Conservation (phyloP, 106 monocot genomes). For the Dendrobium nobile region DNA sequence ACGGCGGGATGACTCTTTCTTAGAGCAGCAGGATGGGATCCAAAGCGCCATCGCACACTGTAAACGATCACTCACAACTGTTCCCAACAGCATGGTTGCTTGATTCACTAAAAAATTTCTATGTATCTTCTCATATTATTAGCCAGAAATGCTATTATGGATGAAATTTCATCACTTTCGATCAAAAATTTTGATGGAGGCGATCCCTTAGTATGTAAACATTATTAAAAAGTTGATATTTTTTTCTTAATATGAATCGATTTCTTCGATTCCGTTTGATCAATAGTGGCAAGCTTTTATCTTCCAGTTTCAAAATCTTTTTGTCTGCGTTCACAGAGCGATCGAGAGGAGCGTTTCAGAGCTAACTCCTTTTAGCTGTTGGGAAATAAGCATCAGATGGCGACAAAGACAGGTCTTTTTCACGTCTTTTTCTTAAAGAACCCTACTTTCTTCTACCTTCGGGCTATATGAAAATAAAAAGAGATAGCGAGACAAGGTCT, state of each 20-base stretch:
- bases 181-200: neutral
- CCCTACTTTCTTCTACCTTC: too few relatives aligned
- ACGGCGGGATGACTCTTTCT: constrained; percentile 61
- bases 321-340: neutral
- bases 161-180: neutral
- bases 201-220: too few relatives aligned
- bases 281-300: neutral
- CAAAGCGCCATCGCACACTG: constrained; percentile 89
- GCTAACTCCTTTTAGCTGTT: neutral
- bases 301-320: neutral
- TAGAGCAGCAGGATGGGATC: constrained; percentile 73
- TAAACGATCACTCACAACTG: constrained; percentile 59
- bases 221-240: too few relatives aligned
- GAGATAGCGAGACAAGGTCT: too few relatives aligned
- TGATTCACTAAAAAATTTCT: neutral
- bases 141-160: too few relatives aligned
- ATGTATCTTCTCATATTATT: neutral
- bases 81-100: constrained; percentile 18
- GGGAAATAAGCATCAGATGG: neutral
- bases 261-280: too few relatives aligned
- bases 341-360: neutral
- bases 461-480: too few relatives aligned
- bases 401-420: too few relatives aligned
- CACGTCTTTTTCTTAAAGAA: too few relatives aligned
- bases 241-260: too few relatives aligned